Evolutionary conservation across 768 basidiomycete genomes (phyloP), one percentile per base, ranked within the genome.

Genomic region (Polyporus arcularius): DNA sequence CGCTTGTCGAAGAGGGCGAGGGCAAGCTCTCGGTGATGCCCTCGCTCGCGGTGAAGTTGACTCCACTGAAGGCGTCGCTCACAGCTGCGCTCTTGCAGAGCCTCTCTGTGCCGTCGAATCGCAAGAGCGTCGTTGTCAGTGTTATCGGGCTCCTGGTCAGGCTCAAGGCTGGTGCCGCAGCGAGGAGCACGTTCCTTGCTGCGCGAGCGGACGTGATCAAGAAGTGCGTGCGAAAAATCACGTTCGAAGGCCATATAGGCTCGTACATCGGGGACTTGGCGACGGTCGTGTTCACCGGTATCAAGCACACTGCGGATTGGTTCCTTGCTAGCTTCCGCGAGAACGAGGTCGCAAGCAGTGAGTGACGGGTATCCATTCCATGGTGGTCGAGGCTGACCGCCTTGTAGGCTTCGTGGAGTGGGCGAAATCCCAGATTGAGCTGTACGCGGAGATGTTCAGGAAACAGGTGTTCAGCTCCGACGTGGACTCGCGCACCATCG

Each of bases 291-390:
- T 98, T 98, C 68, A 97, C 95, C 0, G 88, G 92, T 1, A 90
- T 99, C 72, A 96, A 97, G 72, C 94, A 98, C 70, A 97, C 96
- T 1, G 93, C 93, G 14, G 96, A 99, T 75, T 99, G 97, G 97
- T 99, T 93, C 74, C 79, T 98, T 66, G 88, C 90, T 0, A 95
- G 94, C 58, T 99, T 97, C 75, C 92, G 89, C 73, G 97, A 98
- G 74, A 95, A 97, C 70, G 88, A 94, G 65, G 92, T 92, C 63
- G 90, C 96, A 0, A 96, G 94, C 59, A 84, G 96, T 96, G 67
- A 64, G 92, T 45, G 4, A 55, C 51, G 55, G 1, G 26, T 7
- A 26, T 26, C 21, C 21, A 2, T 26, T 26, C 21, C 21, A 26
- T 26, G 21, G 21, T 26, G 21, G 21, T 26, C 21, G 21, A 26